Conservation (phyloP, 176 grass and related monocot species). For the Aegilops tauschii region DNA sequence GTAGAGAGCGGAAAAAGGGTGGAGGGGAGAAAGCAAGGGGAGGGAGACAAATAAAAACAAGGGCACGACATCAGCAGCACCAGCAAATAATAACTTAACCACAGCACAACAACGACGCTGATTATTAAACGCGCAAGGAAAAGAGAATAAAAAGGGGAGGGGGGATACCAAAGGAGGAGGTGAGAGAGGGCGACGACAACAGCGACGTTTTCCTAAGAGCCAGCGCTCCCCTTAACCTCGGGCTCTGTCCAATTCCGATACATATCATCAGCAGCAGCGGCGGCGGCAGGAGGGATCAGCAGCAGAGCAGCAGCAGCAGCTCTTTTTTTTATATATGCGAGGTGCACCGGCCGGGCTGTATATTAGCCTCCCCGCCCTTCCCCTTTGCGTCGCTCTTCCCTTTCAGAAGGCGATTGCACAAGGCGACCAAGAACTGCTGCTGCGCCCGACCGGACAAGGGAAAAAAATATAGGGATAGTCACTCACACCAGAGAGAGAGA, state of each 20-base stretch:
- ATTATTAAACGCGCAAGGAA: constrained; percentile 47
- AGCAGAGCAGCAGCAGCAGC: constrained; percentile 8
- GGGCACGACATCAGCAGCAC: constrained; percentile 48
- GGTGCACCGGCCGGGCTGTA: constrained; percentile 2
- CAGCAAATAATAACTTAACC: constrained; percentile 58
- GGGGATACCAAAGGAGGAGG: constrained; percentile 48
- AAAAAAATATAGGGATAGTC: constrained; percentile 59
- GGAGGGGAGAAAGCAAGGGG: background rate
- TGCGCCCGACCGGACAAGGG: constrained; percentile 47
- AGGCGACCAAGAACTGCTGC: constrained; percentile 39
- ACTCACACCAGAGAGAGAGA: constrained; percentile 34
- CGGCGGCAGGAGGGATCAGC: constrained; percentile 37
- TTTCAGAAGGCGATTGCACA: constrained; percentile 99
- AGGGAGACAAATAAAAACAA: constrained; percentile 49
- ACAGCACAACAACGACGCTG: constrained; percentile 43
- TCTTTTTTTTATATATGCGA: constrained; percentile 19
- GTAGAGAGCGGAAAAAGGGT: background rate
- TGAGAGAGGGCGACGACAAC: constrained; percentile 26
- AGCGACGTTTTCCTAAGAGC: constrained; percentile 62
- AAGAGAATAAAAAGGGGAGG: constrained; percentile 39
- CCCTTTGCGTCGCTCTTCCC: constrained; percentile 56
- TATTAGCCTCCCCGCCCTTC: constrained; percentile 33
- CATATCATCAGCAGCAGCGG: background rate
- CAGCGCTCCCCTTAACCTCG: constrained; percentile 18
- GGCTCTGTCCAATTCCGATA: constrained; percentile 64